phyloP scores from a whole-genome alignment of 2,329 filamentous ascomycete genomes.

The Ceratocystiopsis minuta region DNA sequence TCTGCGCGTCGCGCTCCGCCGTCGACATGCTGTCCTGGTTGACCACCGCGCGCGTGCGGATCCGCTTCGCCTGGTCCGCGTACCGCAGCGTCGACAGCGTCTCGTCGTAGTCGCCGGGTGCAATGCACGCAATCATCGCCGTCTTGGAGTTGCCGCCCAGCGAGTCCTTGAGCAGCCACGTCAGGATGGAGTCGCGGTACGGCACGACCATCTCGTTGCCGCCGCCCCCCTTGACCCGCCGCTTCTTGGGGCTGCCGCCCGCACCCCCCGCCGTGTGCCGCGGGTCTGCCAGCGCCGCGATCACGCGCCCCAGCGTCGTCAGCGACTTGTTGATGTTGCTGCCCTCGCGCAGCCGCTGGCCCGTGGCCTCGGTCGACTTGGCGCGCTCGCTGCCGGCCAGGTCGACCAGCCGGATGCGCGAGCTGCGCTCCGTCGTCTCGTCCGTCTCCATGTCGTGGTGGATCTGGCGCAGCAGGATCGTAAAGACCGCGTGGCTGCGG shows the following conservation, averaged over 20 bases:
- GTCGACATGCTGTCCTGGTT: constrained; percentile 91
- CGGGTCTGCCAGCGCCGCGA: constrained; percentile 66
- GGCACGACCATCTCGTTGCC: constrained; percentile 55
- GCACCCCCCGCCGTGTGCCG: constrained; percentile 46
- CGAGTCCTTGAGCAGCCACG: constrained; percentile 85
- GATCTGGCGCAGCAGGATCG: constrained; percentile 94
- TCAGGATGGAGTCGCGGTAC: constrained; percentile 74
- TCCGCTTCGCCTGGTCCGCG: constrained; percentile 92
- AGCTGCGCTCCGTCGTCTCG: constrained; percentile 87
- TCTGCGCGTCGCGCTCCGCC: constrained; percentile 86
- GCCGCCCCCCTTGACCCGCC: constrained; percentile 18
- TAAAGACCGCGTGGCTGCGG: constrained; percentile 92
- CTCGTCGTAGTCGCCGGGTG: constrained; percentile 89
- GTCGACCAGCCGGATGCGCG: constrained; percentile 86
- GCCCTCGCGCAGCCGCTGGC: constrained; percentile 75
- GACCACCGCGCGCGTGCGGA: constrained; percentile 82
- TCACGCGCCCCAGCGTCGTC: constrained; percentile 86
- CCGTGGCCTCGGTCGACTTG: constrained; percentile 88
- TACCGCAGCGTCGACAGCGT: constrained; percentile 91
- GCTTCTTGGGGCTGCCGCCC: constrained; percentile 10
- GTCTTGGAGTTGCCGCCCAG: constrained; percentile 95
- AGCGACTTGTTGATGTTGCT: constrained; percentile 99
- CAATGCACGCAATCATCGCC: constrained; percentile 97
- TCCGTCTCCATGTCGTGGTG: constrained; percentile 96
- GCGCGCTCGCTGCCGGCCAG: constrained; percentile 88